Conservation (phyloP, 169 alveolate species). For the Theileria equi region DNA sequence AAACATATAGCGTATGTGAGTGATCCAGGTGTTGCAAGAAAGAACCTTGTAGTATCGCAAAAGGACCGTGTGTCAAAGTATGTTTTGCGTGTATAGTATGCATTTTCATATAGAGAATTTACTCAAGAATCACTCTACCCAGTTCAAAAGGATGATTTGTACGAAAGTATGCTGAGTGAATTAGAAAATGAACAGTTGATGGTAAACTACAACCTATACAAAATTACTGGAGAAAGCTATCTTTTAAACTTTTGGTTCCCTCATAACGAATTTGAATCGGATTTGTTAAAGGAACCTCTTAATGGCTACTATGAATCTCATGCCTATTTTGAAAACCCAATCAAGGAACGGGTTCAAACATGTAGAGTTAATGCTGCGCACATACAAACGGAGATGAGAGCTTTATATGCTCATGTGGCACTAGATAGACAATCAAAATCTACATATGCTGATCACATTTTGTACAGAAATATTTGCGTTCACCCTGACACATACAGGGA, state of each 20-base stretch:
- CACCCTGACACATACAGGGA: constrained; percentile 27
- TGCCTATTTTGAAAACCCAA: constrained; percentile 20
- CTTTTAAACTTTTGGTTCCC: constrained; percentile 50
- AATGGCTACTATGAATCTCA: constrained; percentile 27
- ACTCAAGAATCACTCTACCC: neutral
- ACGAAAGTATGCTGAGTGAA: constrained; percentile 51
- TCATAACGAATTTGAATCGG: constrained; percentile 25
- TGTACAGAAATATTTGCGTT: neutral
- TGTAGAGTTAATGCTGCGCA: constrained; percentile 45
- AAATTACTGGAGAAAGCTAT: no score
- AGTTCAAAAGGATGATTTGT: constrained; percentile 31
- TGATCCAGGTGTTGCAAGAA: constrained; percentile 63
- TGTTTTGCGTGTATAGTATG: no score
- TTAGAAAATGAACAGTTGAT: constrained; percentile 50
- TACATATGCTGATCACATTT: constrained; percentile 36
- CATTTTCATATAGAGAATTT: neutral
- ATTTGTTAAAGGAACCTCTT: constrained; percentile 34
- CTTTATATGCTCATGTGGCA: constrained; percentile 63
- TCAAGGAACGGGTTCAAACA: constrained; percentile 25
- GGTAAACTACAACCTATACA: constrained; percentile 49
- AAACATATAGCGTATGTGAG: constrained; percentile 35
- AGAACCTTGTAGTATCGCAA: constrained; percentile 25
- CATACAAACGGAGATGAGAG: constrained; percentile 62
- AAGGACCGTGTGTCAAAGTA: constrained; percentile 14
- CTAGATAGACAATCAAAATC: constrained; percentile 49